These are phyloP conservation scores for Talaromyces sp. DNA, from an alignment of 2,329 filamentous ascomycete species.

Conservation along the genomic window DNA sequence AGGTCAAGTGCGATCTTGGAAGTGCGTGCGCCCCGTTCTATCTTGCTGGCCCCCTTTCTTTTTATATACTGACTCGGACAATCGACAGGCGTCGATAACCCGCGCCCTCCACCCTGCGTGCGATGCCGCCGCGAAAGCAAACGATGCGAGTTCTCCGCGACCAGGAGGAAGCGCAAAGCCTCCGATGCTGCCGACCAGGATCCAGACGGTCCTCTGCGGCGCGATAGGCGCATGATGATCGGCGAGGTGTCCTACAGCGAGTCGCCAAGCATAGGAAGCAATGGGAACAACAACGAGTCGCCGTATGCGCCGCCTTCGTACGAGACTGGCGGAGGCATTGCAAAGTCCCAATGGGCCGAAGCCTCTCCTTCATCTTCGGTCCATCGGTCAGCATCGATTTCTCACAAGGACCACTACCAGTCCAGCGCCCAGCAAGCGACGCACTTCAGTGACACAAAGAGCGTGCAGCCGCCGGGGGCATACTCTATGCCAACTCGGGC, in stretches of 20 bases:
- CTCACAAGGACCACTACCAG: conserved; percentile 22
- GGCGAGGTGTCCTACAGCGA: conserved; percentile 36
- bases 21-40: conserved; percentile 26
- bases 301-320: conserved; percentile 23
- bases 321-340: conserved; percentile 17
- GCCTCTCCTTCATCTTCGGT: conserved; percentile 14
- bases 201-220: conserved; percentile 35
- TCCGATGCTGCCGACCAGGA: conserved; percentile 42
- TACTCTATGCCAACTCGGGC: conserved; percentile 27
- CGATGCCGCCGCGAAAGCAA: conserved; percentile 93
- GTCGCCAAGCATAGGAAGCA: conserved; percentile 16
- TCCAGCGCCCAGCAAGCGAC: conserved; percentile 21
- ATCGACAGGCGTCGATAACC: conserved; percentile 68
- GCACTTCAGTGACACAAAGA: conserved; percentile 24
- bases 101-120: conserved; percentile 87
- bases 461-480: conserved; percentile 20
- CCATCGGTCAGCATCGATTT: conserved; percentile 15
- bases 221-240: conserved; percentile 49
- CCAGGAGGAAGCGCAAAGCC: conserved; percentile 81
- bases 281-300: conserved; percentile 13
- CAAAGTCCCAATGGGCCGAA: conserved; percentile 27
- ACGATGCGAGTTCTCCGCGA: conserved; percentile 94
- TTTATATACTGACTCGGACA: neutral
- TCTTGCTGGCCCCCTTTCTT: neutral
- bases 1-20: conserved; percentile 45